Evolutionary conservation across 148 eudicot genomes (phyloP), one percentile per base, ranked within the genome.

Genomic region (Cornus florida): DNA sequence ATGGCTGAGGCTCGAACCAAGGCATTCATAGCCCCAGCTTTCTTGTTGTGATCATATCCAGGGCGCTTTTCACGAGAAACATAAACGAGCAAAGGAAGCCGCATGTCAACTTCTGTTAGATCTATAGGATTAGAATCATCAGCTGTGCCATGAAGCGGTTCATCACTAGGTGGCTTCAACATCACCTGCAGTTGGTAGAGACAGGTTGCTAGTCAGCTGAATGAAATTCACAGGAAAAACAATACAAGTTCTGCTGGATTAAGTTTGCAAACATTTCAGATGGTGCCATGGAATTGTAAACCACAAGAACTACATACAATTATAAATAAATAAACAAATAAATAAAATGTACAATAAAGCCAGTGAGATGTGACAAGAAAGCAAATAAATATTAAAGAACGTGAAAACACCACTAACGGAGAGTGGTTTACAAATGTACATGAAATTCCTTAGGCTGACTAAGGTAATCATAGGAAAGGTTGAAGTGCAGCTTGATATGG

Each of bases 21-120:
- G 8, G 98, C 97, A 71, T 95, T 95, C 98, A 95, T 93, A 71
- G 98, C 98, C 2, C 98, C 98, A 0, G 98, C 98, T 79, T 95
- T 95, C 89, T 95, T 95, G 88, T 95, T 95, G 89, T 95, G 98
- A 79, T 95, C 98, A 48, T 95, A 93, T 7, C 98, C 98, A 7
- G 98, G 94, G 38, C 98, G 97, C 79, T 95, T 95, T 83, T 95
- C 98, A 71, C 98, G 96, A 24, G 98, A 95, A 56, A 95, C 94
- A 67, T 95, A 95, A 35, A 95, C 98, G 60, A 95, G 90, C 83
- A 95, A 23, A 6, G 98, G 98, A 69, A 95, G 98, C 14, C 98
- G 93, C 46, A 95, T 95, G 76, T 95, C 98, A 4, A 88, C 86
- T 48, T 91, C 97, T 28, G 86, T 87, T 48, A 90, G 88, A 80